Base-by-base conservation (phyloP, 495 filamentous ascomycete species). In the Clohesyomyces aquaticus region DNA sequence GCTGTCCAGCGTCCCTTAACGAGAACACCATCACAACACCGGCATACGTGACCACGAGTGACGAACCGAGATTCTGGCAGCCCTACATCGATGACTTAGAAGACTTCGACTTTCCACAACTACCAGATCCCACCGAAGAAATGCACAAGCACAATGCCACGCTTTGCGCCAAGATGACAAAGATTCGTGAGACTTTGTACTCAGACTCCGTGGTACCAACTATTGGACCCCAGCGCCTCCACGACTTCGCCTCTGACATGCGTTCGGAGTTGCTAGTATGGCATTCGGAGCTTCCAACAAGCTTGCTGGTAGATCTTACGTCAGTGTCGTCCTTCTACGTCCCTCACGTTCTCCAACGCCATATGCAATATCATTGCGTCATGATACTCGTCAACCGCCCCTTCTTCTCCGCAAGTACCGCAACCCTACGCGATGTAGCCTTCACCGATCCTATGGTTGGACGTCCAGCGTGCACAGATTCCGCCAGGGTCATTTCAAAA, bases 1-100 rank as follows among this genome's bases (percentile, higher is more conserved):
- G 51, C 51, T 28, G 51, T 4, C 26, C 51, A 10, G 23, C 38
- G 6, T 35, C 25, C 2, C 23, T 54, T 14, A 6, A 35, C 23
- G 26, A 32, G 79, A 77, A 60, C 45, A 56, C 23, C 16, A 9
- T 54, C 23, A 35, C 26, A n/a, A 21, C 8, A 2, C 23, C 23
- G 23, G 14, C 51, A 3, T 32, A 54, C 25, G 22, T 4, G 3
- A 10, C 6, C 23, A 14, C 12, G 9, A 32, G 3, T 16, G 6
- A 35, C 3, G 51, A 54, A 27, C 26, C 25, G 26, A 54, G 19
- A 8, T 35, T n/a, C 38, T 54, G 51, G 51, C 3, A 11, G 23
- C 51, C 51, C 3, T 54, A 54, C 51, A 28, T 54, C 19, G 49
- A 52, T 25, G 49, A 52, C 4, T 52, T 52, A 18, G 49, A 52